Evolutionary conservation across 1,139 yeast species (phyloP).

Genomic region (Sugiyamaella pinicola): DNA sequence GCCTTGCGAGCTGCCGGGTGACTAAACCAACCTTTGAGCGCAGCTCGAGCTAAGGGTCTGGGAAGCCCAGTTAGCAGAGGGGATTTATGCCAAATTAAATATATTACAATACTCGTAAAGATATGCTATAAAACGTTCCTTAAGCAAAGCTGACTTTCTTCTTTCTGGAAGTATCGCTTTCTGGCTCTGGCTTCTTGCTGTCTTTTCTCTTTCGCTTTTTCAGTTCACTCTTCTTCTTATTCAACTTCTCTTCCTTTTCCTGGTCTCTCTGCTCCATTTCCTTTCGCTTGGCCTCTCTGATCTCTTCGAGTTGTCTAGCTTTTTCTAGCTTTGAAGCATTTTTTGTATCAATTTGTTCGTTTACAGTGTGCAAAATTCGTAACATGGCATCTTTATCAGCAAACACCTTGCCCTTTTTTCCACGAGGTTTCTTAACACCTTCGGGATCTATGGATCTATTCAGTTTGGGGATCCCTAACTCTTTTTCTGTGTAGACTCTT

Average conservation of each 20-base stretch:
- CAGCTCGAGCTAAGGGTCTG: no score
- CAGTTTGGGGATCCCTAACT: constrained; percentile 72
- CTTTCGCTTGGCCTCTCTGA: constrained; percentile 80
- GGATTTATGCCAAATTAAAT: no score
- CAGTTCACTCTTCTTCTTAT: constrained; percentile 75
- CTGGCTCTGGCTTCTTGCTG: constrained; percentile 20
- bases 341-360: constrained; percentile 77
- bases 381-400: constrained; percentile 72
- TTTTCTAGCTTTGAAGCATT: constrained; percentile 90
- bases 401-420: constrained; percentile 93
- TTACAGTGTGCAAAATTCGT: constrained; percentile 75
- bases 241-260: constrained; percentile 66
- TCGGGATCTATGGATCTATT: constrained; percentile 88
- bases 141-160: constrained; percentile 36
- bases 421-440: constrained; percentile 65
- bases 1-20: no score
- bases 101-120: background rate
- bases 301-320: constrained; percentile 83
- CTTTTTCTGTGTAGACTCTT: constrained; percentile 70
- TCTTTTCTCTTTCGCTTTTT: constrained; percentile 50
- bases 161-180: constrained; percentile 20
- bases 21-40: no score
- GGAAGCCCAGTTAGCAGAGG: no score
- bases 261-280: constrained; percentile 86
- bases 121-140: background rate